phyloP scores from a whole-genome alignment of 1,284 basidiomycete species.

The Ustilago curta region DNA sequence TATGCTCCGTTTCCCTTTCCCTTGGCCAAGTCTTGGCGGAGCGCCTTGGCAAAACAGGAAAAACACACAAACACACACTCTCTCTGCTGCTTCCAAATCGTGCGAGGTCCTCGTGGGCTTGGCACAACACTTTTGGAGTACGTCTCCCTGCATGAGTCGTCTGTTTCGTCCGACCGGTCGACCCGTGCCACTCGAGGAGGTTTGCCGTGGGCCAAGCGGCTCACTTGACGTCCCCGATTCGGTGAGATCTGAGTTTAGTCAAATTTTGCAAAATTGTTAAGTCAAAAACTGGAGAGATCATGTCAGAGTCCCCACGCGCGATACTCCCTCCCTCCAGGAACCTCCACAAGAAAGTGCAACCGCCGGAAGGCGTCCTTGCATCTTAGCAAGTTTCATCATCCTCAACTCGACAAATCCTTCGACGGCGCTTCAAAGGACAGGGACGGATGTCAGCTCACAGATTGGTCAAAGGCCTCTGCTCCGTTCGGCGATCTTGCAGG shows the following conservation, averaged over 20 bases:
- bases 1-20: background rate
- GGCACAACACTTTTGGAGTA: slow-evolving; percentile 12
- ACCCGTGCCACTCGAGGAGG: no score
- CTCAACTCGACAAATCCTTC: no score
- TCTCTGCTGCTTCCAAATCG: background rate
- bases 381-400: no score
- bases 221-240: slow-evolving; percentile 1
- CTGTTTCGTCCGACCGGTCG: background rate
- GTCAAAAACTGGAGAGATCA: background rate
- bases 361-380: no score
- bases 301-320: background rate
- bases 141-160: slow-evolving; percentile 21
- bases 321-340: background rate
- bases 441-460: no score
- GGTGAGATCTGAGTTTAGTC: background rate
- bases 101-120: slow-evolving; percentile 10
- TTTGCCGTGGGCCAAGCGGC: no score
- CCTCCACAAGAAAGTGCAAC: background rate
- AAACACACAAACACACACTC: no score
- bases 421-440: no score
- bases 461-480: no score
- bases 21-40: slow-evolving; percentile 36
- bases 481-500: background rate
- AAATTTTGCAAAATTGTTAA: background rate
- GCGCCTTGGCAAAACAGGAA: slow-evolving; percentile 37